Base-by-base conservation (phyloP, 441 rosid genomes). In the Bruguiera hainesii region DNA sequence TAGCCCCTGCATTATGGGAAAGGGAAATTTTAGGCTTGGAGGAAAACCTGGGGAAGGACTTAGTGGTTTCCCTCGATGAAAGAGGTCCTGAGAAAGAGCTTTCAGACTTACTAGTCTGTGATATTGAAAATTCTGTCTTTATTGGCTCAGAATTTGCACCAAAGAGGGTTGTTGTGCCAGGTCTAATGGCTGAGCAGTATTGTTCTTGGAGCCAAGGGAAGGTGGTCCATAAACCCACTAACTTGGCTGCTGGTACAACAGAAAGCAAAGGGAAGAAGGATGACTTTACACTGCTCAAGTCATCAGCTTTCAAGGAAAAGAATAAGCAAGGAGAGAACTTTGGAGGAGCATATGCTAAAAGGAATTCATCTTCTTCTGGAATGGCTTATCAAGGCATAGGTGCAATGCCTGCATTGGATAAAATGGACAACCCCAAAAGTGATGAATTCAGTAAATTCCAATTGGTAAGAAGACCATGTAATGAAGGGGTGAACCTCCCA, bases 401-500 rank as follows among this genome's bases (percentile, higher is more conserved):
- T 46, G 26, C 70, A 60, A 51, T 51, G 37, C 65, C 58, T 69
- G 63, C 33, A 56, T 63, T 52, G 66, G 71, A 66, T 56, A 50
- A 35, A 66, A 73, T 61, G 26, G 76, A 82, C 52, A 52, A 58
- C 55, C 59, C 39, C 51, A 31, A 64, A 56, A 78, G 63, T 18
- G 70, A 37, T 23, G 75, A 68, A 51, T 25, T 8, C 30, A 30
- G 72, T 53, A 56, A 63, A 55, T 58, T 70, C 66, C 61, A 31
- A 56, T 39, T 39, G 58, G 59, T 71, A 71, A 70, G 21, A 37
- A 72, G 72, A 65, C 67, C 67, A 13, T 73, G 52, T 48, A 33
- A 49, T 18, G 53, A 80, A 46, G 49, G 71, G 39, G 84, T 88
- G 64, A 64, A 39, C 62, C 78, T 86, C 68, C 83, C 83, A 79